Conservation (phyloP, 768 basidiomycete genomes). For the Podaxis sp. region DNA sequence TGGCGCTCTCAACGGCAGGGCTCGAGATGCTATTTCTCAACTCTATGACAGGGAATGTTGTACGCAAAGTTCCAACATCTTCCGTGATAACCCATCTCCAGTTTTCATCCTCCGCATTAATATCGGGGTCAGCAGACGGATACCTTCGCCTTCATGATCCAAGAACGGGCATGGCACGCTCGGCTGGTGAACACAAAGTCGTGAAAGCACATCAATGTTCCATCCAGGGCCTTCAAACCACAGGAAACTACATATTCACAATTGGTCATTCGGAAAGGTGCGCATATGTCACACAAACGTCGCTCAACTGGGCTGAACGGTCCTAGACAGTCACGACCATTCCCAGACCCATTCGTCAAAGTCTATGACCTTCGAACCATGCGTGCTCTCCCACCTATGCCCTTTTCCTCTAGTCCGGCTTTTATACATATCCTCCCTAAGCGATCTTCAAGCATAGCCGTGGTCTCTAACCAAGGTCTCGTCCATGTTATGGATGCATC, state of each 20-base stretch:
- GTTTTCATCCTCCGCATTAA: conserved; percentile 58
- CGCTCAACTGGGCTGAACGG: neutral
- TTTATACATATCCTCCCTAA: conserved; percentile 82
- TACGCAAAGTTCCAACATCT: conserved; percentile 56
- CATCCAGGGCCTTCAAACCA: conserved; percentile 76
- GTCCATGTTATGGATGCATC: conserved; percentile 83
- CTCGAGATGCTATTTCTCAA: conserved; percentile 72
- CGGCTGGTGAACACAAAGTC: conserved; percentile 44
- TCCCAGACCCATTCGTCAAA: conserved; percentile 90
- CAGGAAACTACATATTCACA: conserved; percentile 80
- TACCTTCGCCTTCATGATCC: conserved; percentile 70
- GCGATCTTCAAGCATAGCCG: conserved; percentile 67
- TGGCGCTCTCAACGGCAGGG: conserved; percentile 58
- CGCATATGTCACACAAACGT: neutral
- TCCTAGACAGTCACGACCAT: conserved; percentile 78
- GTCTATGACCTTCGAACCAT: conserved; percentile 87
- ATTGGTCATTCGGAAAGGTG: conserved; percentile 88
- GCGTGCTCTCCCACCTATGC: conserved; percentile 78
- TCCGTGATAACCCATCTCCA: conserved; percentile 65
- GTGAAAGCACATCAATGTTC: conserved; percentile 82
- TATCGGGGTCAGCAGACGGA: conserved; percentile 75
- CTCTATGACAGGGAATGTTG: conserved; percentile 63
- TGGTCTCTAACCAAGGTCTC: conserved; percentile 79
- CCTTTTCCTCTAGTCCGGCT: conserved; percentile 83
- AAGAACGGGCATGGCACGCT: conserved; percentile 53